Percentiles rank a stretch among this genome's conserved stretches.
Evolutionary conservation across 2,329 filamentous ascomycete genomes (phyloP).

Genomic region (Fusarium fujikuroi): DNA sequence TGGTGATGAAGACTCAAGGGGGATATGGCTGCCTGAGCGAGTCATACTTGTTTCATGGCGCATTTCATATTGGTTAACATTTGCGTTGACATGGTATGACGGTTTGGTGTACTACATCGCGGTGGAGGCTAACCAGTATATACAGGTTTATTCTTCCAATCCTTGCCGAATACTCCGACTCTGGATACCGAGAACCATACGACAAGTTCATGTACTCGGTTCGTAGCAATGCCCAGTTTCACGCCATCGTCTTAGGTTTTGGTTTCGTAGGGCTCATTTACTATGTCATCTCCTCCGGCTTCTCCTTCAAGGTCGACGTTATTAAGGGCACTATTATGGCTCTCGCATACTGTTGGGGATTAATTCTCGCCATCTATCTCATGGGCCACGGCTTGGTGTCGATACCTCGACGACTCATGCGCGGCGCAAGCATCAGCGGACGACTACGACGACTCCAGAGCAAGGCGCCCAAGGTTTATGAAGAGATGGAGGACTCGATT

Average conservation of each 20-base stretch:
- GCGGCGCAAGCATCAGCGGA: slow-evolving; percentile 80
- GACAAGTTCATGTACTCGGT: slow-evolving; percentile 86
- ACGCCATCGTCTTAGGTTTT: slow-evolving; percentile 79
- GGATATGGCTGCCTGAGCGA: slow-evolving; percentile 86
- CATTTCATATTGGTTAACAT: slow-evolving; percentile 97
- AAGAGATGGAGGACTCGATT: slow-evolving; percentile 87
- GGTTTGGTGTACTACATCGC: background rate
- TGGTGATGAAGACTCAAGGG: slow-evolving; percentile 75
- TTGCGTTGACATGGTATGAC: slow-evolving; percentile 87
- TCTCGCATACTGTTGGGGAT: slow-evolving; percentile 91
- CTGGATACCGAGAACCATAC: slow-evolving; percentile 88
- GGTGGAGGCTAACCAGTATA: slow-evolving; percentile 23
- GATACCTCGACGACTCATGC: slow-evolving; percentile 83
- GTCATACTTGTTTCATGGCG: slow-evolving; percentile 90
- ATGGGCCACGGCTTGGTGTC: slow-evolving; percentile 98
- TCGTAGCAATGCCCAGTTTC: slow-evolving; percentile 87
- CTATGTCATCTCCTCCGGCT: slow-evolving; percentile 81
- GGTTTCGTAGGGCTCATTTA: slow-evolving; percentile 81
- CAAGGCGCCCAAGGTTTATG: slow-evolving; percentile 83
- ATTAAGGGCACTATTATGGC: slow-evolving; percentile 92
- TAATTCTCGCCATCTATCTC: slow-evolving; percentile 91
- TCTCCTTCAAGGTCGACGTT: slow-evolving; percentile 67
- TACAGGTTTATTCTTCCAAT: slow-evolving; percentile 87
- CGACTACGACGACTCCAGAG: slow-evolving; percentile 79
- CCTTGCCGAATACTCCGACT: slow-evolving; percentile 93